Percentiles rank a stretch among this genome's conserved stretches.
Conservation (phyloP, 768 basidiomycete species). For the Serendipita sp. region DNA sequence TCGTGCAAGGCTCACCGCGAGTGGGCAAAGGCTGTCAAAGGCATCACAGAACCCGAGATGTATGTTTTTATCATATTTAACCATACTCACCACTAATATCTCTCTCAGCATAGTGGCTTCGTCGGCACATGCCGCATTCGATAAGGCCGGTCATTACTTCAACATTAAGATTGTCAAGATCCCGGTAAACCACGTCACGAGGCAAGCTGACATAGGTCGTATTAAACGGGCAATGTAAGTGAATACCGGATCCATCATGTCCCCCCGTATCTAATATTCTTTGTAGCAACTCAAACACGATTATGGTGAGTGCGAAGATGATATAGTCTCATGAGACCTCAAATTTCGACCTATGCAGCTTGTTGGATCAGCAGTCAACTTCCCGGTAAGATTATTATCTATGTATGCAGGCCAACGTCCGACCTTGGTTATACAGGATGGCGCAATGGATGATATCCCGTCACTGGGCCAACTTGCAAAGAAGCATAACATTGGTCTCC, state of each 20-base stretch:
- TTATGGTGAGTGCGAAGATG: constrained; percentile 37
- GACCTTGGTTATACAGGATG: constrained; percentile 27
- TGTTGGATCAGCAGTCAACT: constrained; percentile 74
- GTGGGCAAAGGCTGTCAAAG: constrained; percentile 73
- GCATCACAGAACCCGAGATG: constrained; percentile 89
- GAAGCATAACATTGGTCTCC: constrained; percentile 62
- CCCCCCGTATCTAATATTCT: constrained; percentile 3
- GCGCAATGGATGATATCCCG: constrained; percentile 73
- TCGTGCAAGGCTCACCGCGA: constrained; percentile 87
- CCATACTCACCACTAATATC: neutral
- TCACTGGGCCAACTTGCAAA: constrained; percentile 60
- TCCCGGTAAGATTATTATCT: constrained; percentile 25
- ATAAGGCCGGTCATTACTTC: constrained; percentile 81
- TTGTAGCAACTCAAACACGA: constrained; percentile 67
- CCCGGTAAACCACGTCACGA: constrained; percentile 59
- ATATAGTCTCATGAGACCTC: neutral
- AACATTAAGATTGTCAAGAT: constrained; percentile 78
- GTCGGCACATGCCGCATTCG: constrained; percentile 86
- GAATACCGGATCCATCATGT: constrained; percentile 4
- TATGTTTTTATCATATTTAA: constrained; percentile 15
- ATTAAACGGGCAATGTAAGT: constrained; percentile 79
- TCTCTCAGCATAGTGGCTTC: constrained; percentile 54
- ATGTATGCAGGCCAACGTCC: too few relatives aligned
- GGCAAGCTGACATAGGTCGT: constrained; percentile 58
- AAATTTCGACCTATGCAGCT: constrained; percentile 18